Conservation (phyloP, 225 moss, liverwort and hornwort species). For the Thuidium tamariscinum region DNA sequence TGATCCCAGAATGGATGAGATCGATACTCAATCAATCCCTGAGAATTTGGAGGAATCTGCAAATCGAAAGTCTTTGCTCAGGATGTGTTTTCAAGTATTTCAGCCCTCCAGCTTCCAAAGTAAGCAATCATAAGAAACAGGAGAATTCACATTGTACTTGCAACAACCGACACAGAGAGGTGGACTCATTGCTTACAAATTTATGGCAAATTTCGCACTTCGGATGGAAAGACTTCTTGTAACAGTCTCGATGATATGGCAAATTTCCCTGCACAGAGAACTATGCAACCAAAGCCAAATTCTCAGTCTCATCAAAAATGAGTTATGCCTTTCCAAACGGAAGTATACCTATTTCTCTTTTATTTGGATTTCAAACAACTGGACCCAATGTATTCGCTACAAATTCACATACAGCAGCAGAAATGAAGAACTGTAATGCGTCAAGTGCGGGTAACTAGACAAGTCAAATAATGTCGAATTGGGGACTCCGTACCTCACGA, state of each 20-base stretch:
- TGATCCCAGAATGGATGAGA: constrained; percentile 98
- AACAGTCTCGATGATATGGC: constrained; percentile 80
- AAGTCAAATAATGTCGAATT: not conserved
- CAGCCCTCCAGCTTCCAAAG: not conserved
- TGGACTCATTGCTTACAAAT: constrained; percentile 39
- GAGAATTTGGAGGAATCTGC: constrained; percentile 88
- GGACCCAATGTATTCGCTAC: not conserved
- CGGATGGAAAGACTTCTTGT: constrained; percentile 94
- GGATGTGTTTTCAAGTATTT: not conserved
- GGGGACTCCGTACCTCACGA: constrained; percentile 46
- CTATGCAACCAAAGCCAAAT: constrained; percentile 19
- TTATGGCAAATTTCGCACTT: constrained; percentile 85
- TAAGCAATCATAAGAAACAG: not conserved
- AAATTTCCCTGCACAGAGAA: constrained; percentile 82
- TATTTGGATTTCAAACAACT: not conserved
- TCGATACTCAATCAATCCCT: constrained; percentile 84
- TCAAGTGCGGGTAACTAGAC: not conserved
- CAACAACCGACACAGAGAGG: not conserved
- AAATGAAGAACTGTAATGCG: not conserved
- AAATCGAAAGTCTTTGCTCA: not conserved
- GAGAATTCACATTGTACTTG: not conserved
- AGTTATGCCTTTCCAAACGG: not conserved
- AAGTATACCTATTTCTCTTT: not conserved
- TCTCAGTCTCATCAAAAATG: not conserved
- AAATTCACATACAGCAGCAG: not conserved